Evolutionary conservation across 805 yeast genomes (phyloP).

Genomic region (Zygotorulaspora florentina): DNA sequence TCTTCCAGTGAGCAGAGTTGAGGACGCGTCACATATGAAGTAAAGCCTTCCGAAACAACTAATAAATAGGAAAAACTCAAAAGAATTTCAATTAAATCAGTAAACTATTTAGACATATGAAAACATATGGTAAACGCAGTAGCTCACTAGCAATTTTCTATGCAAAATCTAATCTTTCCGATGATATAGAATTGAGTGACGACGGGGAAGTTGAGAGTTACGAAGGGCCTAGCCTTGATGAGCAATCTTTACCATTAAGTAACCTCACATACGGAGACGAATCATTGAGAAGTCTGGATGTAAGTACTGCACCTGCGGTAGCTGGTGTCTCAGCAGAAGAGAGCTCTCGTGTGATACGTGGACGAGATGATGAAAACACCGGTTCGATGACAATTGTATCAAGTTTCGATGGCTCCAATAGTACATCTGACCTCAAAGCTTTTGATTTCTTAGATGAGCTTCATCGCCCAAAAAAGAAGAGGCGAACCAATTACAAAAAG

Average conservation of each 20-base stretch:
- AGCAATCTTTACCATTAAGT: neutral
- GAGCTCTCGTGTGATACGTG: neutral
- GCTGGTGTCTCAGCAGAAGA: constrained; percentile 2
- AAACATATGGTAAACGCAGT: constrained; percentile 22
- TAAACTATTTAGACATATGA: constrained; percentile 9
- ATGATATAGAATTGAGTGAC: constrained; percentile 20
- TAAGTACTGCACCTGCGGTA: neutral
- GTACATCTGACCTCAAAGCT: constrained; percentile 10
- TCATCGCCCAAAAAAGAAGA: constrained; percentile 17
- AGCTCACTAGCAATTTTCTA: constrained; percentile 11
- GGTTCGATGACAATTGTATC: neutral
- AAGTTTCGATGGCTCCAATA: neutral
- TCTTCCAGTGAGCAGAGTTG: no score
- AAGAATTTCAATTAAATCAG: no score
- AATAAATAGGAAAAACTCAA: no score
- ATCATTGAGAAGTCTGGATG: neutral
- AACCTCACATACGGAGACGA: neutral
- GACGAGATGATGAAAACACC: neutral
- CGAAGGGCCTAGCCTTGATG: neutral
- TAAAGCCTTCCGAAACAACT: no score
- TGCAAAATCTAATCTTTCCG: constrained; percentile 1
- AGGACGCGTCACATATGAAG: no score
- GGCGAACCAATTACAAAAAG: constrained; percentile 14
- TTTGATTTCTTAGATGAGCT: constrained; percentile 25
- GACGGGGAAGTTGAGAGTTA: constrained; percentile 3